These are phyloP conservation scores for Rossbeevera mucosa DNA, from an alignment of 768 basidiomycete species.

Conservation along the genomic window DNA sequence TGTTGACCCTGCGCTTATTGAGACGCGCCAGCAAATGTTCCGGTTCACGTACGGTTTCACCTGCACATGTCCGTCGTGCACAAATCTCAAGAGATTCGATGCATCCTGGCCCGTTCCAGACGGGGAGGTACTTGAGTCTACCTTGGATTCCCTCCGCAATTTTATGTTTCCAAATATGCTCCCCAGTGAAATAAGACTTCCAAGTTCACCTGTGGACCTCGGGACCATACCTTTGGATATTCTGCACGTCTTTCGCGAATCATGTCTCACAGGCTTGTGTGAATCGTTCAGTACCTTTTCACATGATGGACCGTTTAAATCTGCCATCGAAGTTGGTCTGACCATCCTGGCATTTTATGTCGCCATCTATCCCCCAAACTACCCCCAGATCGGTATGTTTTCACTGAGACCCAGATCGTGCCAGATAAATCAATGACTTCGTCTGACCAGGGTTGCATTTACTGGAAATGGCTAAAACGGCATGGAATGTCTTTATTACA, in stretches of 20 bases:
- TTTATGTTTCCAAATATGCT: constrained; percentile 34
- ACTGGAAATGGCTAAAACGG: constrained; percentile 70
- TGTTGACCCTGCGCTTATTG: constrained; percentile 68
- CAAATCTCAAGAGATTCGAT: constrained; percentile 36
- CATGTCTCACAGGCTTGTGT: constrained; percentile 53
- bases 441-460: constrained; percentile 59
- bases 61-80: constrained; percentile 60
- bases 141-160: constrained; percentile 33
- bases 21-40: constrained; percentile 56
- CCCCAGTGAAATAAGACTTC: constrained; percentile 21
- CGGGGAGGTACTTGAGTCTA: constrained; percentile 9
- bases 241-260: constrained; percentile 47
- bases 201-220: constrained; percentile 24
- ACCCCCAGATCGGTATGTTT: constrained; percentile 73
- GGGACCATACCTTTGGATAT: constrained; percentile 38
- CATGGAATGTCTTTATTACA: constrained; percentile 60
- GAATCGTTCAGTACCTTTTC: constrained; percentile 65
- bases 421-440: background rate
- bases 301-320: constrained; percentile 55
- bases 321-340: constrained; percentile 51
- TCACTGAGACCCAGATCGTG: background rate
- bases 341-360: constrained; percentile 63
- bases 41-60: constrained; percentile 62
- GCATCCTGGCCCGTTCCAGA: constrained; percentile 38
- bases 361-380: constrained; percentile 68